Evolutionary conservation across 306 rosid species (phyloP), one percentile per base, ranked within the genome.

Genomic region (Heteromeles arbutifolia): DNA sequence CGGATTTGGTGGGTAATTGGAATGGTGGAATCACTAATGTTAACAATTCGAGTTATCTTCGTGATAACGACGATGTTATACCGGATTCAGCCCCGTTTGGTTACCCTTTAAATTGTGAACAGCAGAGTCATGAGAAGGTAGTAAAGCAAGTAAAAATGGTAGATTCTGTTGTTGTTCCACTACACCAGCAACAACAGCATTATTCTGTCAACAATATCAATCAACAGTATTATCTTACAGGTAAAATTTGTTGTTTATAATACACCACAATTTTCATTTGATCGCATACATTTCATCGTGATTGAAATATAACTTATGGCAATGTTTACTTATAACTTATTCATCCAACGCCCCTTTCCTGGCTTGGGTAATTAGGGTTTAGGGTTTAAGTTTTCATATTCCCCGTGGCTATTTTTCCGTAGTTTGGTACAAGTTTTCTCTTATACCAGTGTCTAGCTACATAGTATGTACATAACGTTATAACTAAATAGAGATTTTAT

Each of bases 171-270:
- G 85, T 71, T 43, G 72, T 78, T 43, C 83, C 89, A 26, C 67
- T 79, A 25, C 85, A 79, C 25, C 91, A 83, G 26, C 82, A 81
- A 52, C 83, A 79, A 41, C 83, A 82, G 74, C 82, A 80, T 39
- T 87, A 81, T 73, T 39, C 76, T 9, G 39, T 73, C 54, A 72
- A 39, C 76, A 58, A 57, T 44, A 72, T 72, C 53, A 66, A 41
- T 76, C 91, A 74, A 50, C 82, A 85, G 22, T 82, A 79, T 69
- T 89, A 78, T 67, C 67, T 80, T 71, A 74, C 87, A 81, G 92
- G 93, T 85, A 83, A 37, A 39, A 21, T n/a, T 32, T 61, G n/a
- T 50, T 50, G 56, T 14, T 13, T 63, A 28, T 58, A 63, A 63
- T 62, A 28, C 2, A 37, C 1, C 10, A 37, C 10, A 37, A 37